Percentiles rank a stretch among this genome's conserved stretches.
Conservation (phyloP, 2,329 filamentous ascomycete species). For the Trichoderma asperellum region DNA sequence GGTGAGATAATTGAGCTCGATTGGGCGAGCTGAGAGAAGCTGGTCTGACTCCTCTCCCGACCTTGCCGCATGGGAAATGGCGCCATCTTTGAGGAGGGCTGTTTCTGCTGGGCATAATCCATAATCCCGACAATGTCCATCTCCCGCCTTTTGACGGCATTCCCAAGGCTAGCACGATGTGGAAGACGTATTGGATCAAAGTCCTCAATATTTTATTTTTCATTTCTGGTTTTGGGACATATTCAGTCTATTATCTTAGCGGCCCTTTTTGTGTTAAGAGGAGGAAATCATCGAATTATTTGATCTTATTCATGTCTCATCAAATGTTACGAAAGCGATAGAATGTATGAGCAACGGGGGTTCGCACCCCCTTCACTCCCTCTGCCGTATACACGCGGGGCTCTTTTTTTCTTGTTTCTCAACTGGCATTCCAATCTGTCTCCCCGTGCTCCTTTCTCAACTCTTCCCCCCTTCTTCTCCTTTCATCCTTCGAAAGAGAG, state of each 20-base stretch:
- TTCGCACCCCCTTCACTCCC: constrained; percentile 40
- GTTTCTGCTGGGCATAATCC: background rate
- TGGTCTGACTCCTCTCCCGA: constrained; percentile 15
- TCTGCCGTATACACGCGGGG: constrained; percentile 35
- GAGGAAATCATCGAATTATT: constrained; percentile 30
- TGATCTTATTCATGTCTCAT: constrained; percentile 21
- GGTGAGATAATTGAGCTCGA: constrained; percentile 18
- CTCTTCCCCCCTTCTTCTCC: constrained; percentile 31
- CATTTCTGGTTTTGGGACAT: constrained; percentile 3
- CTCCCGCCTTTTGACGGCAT: background rate
- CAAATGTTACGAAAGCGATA: constrained; percentile 41
- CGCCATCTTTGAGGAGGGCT: background rate
- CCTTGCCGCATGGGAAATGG: constrained; percentile 19
- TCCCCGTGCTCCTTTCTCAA: constrained; percentile 11
- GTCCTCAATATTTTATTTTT: background rate
- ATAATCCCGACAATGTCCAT: background rate
- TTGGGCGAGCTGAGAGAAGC: constrained; percentile 8
- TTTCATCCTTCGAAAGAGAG: background rate
- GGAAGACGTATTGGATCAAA: background rate
- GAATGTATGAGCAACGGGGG: constrained; percentile 45
- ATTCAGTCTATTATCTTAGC: background rate
- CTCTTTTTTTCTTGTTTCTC: constrained; percentile 37
- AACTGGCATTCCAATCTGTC: constrained; percentile 36
- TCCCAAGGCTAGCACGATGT: constrained; percentile 8
- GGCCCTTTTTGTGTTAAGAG: constrained; percentile 34